phyloP scores from a whole-genome alignment of 768 basidiomycete genomes.

The Gloeophyllum trabeum region DNA sequence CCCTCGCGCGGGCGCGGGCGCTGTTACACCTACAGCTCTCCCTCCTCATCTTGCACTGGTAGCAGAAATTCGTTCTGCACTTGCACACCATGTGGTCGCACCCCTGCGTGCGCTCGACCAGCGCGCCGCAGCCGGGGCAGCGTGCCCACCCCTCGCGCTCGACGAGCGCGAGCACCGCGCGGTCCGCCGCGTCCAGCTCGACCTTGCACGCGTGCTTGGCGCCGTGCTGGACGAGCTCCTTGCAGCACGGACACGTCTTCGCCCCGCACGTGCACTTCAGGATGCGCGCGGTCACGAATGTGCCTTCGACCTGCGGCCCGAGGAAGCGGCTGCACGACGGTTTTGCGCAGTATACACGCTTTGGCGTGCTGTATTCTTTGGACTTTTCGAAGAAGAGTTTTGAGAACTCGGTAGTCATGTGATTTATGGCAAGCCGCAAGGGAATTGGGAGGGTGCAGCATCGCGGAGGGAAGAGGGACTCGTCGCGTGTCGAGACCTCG shows the following conservation, averaged over 20 bases:
- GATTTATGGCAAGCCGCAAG: conserved; percentile 11
- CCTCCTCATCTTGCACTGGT: conserved; percentile 25
- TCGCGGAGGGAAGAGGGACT: conserved; percentile 27
- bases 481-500: conserved; percentile 22
- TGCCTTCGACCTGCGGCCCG: conserved; percentile 17
- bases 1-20: too few relatives aligned
- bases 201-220: not conserved
- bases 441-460: conserved; percentile 24
- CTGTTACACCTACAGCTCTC: conserved; percentile 16
- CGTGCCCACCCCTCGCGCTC: conserved; percentile 21
- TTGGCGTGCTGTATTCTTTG: conserved; percentile 19
- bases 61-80: conserved; percentile 28
- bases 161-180: conserved; percentile 17
- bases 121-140: conserved; percentile 26
- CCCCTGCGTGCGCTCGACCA: conserved; percentile 25
- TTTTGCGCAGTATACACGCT: conserved; percentile 27
- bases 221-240: conserved; percentile 5
- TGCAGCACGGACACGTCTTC: conserved; percentile 10
- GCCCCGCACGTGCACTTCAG: conserved; percentile 5
- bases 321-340: conserved; percentile 24
- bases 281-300: not conserved
- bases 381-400: conserved; percentile 15
- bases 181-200: conserved; percentile 11
- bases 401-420: conserved; percentile 13
- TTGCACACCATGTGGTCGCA: conserved; percentile 31